A percentile compares a stretch with the other conserved stretches of the same genome.
Conservation (phyloP, 2,329 filamentous ascomycete genomes). For the Trichoderma polysporum region DNA sequence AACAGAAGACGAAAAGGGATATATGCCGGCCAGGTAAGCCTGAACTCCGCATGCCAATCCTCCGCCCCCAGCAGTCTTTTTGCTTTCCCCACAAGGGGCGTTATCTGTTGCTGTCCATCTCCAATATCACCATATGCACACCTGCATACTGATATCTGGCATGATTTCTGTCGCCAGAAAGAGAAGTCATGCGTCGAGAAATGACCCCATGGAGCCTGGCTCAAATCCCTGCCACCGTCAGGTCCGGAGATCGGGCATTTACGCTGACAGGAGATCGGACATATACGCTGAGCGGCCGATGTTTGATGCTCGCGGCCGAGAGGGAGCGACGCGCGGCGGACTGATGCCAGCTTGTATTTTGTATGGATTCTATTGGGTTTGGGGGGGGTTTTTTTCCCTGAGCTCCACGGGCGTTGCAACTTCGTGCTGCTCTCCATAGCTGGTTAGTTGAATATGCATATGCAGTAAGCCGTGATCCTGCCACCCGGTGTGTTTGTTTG, state of each 20-base stretch:
- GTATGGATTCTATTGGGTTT: neutral
- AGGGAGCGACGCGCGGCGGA: neutral
- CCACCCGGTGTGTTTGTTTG: neutral
- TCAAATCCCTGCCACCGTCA: conserved; percentile 1
- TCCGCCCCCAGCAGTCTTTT: neutral
- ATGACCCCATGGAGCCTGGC: neutral
- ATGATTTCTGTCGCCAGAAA: conserved; percentile 14
- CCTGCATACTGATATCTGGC: conserved; percentile 14
- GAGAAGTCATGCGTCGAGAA: conserved; percentile 5
- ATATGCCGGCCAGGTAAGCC: neutral
- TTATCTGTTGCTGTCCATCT: neutral
- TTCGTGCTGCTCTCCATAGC: neutral
- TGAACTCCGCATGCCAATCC: neutral
- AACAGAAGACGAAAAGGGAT: neutral
- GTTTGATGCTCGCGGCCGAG: neutral
- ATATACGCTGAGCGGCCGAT: conserved; percentile 10
- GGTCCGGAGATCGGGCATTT: conserved; percentile 8
- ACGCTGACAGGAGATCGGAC: conserved; percentile 13
- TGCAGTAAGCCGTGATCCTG: conserved; percentile 11
- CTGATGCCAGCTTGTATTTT: neutral
- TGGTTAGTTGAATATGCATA: conserved; percentile 8
- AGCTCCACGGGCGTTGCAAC: neutral
- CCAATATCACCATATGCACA: conserved; percentile 3
- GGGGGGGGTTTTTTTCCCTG: no score
- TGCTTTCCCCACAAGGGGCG: neutral